phyloP scores from a whole-genome alignment of 2,329 filamentous ascomycete genomes.

The Cladosporium sphaerospermum region DNA sequence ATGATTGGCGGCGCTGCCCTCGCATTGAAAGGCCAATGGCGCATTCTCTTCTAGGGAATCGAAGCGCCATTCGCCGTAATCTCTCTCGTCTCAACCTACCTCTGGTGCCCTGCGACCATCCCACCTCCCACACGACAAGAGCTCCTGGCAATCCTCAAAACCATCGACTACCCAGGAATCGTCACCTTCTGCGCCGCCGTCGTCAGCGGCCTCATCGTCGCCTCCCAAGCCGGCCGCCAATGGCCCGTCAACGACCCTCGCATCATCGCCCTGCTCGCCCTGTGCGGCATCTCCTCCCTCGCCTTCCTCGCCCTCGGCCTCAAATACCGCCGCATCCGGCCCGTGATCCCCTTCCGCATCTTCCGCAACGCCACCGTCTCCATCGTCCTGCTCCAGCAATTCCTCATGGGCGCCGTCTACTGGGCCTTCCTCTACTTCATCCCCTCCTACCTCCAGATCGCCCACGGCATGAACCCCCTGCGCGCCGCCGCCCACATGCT shows the following conservation, averaged over 20 bases:
- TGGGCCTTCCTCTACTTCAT: constrained; percentile 21
- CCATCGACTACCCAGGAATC: constrained; percentile 20
- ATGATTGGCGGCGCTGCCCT: constrained; percentile 17
- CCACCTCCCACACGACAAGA: constrained; percentile 2
- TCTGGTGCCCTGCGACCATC: constrained; percentile 12
- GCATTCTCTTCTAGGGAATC: constrained; percentile 12
- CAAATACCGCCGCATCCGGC: constrained; percentile 12
- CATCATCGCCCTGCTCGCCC: constrained; percentile 12
- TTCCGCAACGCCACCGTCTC: constrained; percentile 20
- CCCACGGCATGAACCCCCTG: constrained; percentile 13
- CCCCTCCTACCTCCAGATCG: constrained; percentile 17
- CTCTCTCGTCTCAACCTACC: constrained; percentile 12
- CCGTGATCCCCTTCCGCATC: constrained; percentile 20
- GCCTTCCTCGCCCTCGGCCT: constrained; percentile 15
- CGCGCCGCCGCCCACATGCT: constrained; percentile 13
- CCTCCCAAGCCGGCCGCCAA: constrained; percentile 14
- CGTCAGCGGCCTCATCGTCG: constrained; percentile 22
- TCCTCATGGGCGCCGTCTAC: constrained; percentile 19
- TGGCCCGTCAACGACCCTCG: constrained; percentile 5
- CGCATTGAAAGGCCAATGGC: constrained; percentile 13
- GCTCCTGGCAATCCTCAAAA: constrained; percentile 11
- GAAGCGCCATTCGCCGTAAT: constrained; percentile 9
- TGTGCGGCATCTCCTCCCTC: constrained; percentile 7
- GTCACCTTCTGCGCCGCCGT: constrained; percentile 13
- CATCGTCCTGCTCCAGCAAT: constrained; percentile 18